These are phyloP conservation scores for Colletotrichum liaoningense DNA, from an alignment of 2,329 filamentous ascomycete genomes.

Conservation along the genomic window DNA sequence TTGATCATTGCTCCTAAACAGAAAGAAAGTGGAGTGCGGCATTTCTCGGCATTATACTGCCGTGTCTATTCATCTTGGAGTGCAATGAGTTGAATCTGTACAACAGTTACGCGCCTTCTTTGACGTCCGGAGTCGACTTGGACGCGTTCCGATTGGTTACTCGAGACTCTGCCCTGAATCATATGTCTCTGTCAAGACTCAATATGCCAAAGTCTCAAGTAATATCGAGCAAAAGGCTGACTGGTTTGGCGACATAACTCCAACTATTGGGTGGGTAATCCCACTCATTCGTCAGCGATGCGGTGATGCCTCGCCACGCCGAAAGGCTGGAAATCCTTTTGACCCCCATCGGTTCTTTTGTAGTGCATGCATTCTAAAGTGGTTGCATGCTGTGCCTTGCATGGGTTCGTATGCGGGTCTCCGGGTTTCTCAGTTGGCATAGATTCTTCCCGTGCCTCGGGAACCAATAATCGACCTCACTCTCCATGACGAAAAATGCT, in stretches of 20 bases:
- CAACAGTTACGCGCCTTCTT: background rate
- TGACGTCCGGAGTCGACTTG: background rate
- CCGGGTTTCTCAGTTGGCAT: background rate
- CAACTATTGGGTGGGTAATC: background rate
- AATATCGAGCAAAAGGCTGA: background rate
- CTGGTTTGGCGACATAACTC: background rate
- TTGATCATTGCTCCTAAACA: background rate
- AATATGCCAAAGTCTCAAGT: background rate
- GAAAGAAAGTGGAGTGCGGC: background rate
- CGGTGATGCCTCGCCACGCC: background rate
- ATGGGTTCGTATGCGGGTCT: conserved; percentile 4
- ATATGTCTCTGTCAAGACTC: background rate
- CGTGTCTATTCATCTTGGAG: background rate
- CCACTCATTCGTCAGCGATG: background rate
- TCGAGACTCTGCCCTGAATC: background rate
- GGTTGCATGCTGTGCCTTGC: conserved; percentile 20
- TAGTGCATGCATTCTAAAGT: background rate
- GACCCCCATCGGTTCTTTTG: conserved; percentile 7
- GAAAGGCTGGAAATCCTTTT: background rate
- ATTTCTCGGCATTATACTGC: background rate
- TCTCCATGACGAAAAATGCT: background rate
- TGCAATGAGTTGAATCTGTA: background rate
- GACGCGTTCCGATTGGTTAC: background rate
- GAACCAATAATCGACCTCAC: background rate
- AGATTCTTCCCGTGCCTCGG: background rate